Evolutionary conservation across 2,329 filamentous ascomycete genomes (phyloP).

Genomic region (Colletotrichum theobromicola): DNA sequence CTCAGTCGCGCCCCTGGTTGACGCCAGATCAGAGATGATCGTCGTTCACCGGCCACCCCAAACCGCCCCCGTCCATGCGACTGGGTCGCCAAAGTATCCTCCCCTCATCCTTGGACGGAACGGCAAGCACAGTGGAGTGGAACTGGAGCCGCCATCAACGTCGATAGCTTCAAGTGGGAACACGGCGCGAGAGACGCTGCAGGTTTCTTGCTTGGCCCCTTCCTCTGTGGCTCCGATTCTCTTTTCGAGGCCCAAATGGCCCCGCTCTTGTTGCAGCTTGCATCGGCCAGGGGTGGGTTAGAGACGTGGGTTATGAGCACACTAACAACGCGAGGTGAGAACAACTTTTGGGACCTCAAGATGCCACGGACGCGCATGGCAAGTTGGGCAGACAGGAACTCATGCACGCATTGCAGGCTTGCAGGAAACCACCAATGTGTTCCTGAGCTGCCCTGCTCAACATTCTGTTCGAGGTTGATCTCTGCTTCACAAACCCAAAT

Average conservation of each 20-base stretch:
- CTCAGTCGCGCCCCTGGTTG: neutral
- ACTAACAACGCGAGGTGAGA: neutral
- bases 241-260: neutral
- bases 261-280: constrained; percentile 4
- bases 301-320: neutral
- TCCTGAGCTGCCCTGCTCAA: neutral
- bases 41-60: neutral
- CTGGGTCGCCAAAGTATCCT: neutral
- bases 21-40: constrained; percentile 9
- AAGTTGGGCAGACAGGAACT: neutral
- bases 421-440: neutral
- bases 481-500: no score
- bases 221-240: neutral
- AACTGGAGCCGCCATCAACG: constrained; percentile 8
- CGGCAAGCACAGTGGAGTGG: neutral
- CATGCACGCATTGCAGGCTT: neutral
- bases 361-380: neutral
- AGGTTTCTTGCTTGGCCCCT: neutral
- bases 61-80: constrained; percentile 1
- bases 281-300: neutral
- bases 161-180: constrained; percentile 1
- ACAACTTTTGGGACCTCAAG: neutral
- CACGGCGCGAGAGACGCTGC: constrained; percentile 2
- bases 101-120: constrained; percentile 1
- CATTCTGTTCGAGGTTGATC: neutral